Percentiles rank a stretch among this genome's conserved stretches.
These are phyloP conservation scores for Lasiodiplodia theobromae DNA, from an alignment of 2,329 filamentous ascomycete genomes.

Conservation along the genomic window DNA sequence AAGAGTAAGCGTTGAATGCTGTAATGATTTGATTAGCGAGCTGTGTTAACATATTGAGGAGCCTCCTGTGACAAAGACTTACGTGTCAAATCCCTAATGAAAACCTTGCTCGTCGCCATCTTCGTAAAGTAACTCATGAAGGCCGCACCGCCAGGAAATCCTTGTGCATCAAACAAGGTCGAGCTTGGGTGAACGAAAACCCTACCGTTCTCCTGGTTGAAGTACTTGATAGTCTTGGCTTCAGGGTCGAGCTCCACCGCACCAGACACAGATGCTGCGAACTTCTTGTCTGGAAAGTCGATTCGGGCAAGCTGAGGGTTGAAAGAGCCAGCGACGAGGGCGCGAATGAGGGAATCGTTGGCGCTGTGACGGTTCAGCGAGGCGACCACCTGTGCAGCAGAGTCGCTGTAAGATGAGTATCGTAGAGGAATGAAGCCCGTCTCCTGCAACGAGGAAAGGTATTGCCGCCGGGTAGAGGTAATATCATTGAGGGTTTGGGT, in stretches of 20 bases:
- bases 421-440: conserved; percentile 73
- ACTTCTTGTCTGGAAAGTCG: conserved; percentile 95
- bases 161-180: conserved; percentile 82
- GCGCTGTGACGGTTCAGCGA: conserved; percentile 58
- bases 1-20: conserved; percentile 84
- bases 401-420: conserved; percentile 42
- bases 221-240: conserved; percentile 90
- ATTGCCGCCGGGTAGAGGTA: conserved; percentile 82
- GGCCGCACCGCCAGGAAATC: conserved; percentile 72
- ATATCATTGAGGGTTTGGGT: conserved; percentile 88
- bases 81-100: conserved; percentile 85
- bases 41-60: background rate
- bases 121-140: conserved; percentile 93
- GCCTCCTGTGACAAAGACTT: background rate
- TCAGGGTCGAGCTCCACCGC: conserved; percentile 94
- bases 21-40: background rate
- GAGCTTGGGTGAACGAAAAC: conserved; percentile 94
- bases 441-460: conserved; percentile 83
- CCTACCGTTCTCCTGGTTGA: conserved; percentile 63
- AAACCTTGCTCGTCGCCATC: conserved; percentile 91
- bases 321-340: conserved; percentile 59
- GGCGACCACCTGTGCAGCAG: conserved; percentile 33
- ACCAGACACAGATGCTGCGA: conserved; percentile 83
- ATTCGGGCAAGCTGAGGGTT: conserved; percentile 88
- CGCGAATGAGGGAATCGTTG: conserved; percentile 55